Evolutionary conservation across 371 early-diverging fungal species (phyloP).

Genomic region (Umbelopsis sp.): DNA sequence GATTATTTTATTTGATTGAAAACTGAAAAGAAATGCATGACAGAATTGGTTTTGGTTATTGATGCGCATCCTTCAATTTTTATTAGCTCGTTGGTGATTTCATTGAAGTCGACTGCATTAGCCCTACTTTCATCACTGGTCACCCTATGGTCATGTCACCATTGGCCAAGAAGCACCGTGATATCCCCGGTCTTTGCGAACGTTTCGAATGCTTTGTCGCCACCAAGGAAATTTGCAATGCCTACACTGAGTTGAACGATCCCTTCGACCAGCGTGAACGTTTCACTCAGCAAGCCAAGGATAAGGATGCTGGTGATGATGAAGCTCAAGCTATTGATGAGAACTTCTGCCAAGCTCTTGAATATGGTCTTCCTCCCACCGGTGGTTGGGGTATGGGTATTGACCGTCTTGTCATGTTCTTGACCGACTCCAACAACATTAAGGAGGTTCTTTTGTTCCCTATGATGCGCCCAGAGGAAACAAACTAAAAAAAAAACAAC

Average conservation of each 20-base stretch:
- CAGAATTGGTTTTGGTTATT: too few species aligned
- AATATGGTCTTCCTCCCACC: slow-evolving; percentile 99
- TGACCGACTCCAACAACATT: slow-evolving; percentile 99
- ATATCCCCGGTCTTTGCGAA: slow-evolving; percentile 92
- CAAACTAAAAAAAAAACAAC: slow-evolving; percentile 27
- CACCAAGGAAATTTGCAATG: slow-evolving; percentile 99
- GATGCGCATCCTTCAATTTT: neutral
- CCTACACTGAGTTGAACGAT: slow-evolving; percentile 99
- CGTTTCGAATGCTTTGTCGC: slow-evolving; percentile 99
- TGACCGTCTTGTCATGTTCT: slow-evolving; percentile 99
- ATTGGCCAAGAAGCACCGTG: slow-evolving; percentile 98
- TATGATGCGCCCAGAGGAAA: slow-evolving; percentile 81
- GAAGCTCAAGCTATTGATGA: slow-evolving; percentile 99
- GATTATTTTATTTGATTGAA: neutral
- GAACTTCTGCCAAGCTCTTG: slow-evolving; percentile 96
- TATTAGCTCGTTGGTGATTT: slow-evolving; percentile 93
- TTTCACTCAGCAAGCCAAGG: slow-evolving; percentile 96
- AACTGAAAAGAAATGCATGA: too few species aligned
- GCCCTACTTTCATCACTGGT: slow-evolving; percentile 97
- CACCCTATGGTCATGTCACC: slow-evolving; percentile 99
- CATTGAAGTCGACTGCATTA: slow-evolving; percentile 94
- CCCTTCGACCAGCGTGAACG: slow-evolving; percentile 97
- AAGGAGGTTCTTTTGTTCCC: slow-evolving; percentile 98
- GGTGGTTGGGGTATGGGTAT: slow-evolving; percentile 99
- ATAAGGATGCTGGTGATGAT: slow-evolving; percentile 99